Evolutionary conservation across 768 basidiomycete species (phyloP), one percentile per base, ranked within the genome.

Genomic region (Kwoniella sp.): DNA sequence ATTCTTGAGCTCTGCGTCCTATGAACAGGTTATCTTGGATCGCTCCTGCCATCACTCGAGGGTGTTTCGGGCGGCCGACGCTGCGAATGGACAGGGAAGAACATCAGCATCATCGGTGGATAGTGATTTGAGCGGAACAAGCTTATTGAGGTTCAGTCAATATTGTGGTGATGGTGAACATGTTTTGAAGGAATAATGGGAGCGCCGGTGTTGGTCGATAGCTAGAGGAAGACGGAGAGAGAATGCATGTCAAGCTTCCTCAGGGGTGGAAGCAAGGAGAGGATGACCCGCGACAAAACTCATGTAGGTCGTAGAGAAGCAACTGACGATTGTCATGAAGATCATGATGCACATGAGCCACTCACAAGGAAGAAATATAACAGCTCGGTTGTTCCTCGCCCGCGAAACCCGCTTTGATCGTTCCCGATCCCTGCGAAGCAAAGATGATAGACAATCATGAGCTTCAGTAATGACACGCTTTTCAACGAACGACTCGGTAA

Each of bases 301-400:
- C n/a, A n/a, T n/a, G n/a, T n/a, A n/a, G n/a, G n/a, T n/a, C n/a
- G n/a, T n/a, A n/a, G n/a, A n/a, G n/a, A n/a, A n/a, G n/a, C n/a
- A n/a, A n/a, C n/a, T n/a, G n/a, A n/a, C n/a, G n/a, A n/a, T n/a
- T n/a, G n/a, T n/a, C n/a, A n/a, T n/a, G n/a, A n/a, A n/a, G n/a
- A n/a, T n/a, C n/a, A n/a, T 15, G 40, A 44, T 3, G 8, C 40
- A 33, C 40, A 44, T 19, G 10, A 56, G 2, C 7, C 6, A 53
- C 92, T 83, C 82, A 96, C 94, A 92, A 97, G 68, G 93, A 96
- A 67, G 96, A 94, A 77, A 98, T 98, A 85, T 94, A 98, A 79
- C 94, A 97, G 86, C 96, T 96, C 47, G 96, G 96, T 79, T 96
- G 93, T 81, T 97, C 95, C 81, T 97, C 91, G 50, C 96, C 96